Evolutionary conservation across 768 basidiomycete species (phyloP), one percentile per base, ranked within the genome.

Genomic region (Lactarius psammicola): DNA sequence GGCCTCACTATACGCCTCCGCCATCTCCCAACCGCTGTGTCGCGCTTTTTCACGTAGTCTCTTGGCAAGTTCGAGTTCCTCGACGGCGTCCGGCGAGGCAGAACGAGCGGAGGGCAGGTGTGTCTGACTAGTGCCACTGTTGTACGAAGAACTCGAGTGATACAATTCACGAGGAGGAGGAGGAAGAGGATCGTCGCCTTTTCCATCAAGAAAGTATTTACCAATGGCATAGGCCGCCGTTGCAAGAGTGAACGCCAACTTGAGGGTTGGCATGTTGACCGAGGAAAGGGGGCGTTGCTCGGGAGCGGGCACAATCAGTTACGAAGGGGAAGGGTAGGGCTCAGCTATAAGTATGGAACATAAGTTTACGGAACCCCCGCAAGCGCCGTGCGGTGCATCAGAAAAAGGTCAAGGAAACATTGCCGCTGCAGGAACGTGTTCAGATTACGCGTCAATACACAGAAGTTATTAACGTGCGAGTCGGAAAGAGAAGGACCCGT

Each of bases 21-120:
- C 0, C 57, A 62, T 59, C 40, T 62, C 34, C 20, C 49, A 23
- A 17, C 23, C 1, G 1, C 20, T 30, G 49, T 26, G 36, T 46
- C 30, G 61, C 18, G 65, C 65, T n/a, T 30, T 15, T 6, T 54
- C 40, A 15, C 61, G 56, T 28, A 66, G 53, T 30, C 53, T 26
- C 4, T 20, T 28, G 17, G 60, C 60, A 1, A 8, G 20, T 1
- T 51, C n/a, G 13, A n/a, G 20, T 3, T 30, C 23, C 28, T 9
- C n/a, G 42, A 7, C 8, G 42, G 42, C 20, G 42, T 2, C n/a
- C 20, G 20, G n/a, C 7, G 8, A 13, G 55, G 30, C 40, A 44
- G 23, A 31, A 34, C 8, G 28, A 0, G n/a, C n/a, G 28, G 38
- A 11, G 15, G 38, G 36, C 13, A 23, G n/a, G 7, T 26, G 46